Conservation (phyloP, 306 rosid genomes). For the Crotalaria pallida region DNA sequence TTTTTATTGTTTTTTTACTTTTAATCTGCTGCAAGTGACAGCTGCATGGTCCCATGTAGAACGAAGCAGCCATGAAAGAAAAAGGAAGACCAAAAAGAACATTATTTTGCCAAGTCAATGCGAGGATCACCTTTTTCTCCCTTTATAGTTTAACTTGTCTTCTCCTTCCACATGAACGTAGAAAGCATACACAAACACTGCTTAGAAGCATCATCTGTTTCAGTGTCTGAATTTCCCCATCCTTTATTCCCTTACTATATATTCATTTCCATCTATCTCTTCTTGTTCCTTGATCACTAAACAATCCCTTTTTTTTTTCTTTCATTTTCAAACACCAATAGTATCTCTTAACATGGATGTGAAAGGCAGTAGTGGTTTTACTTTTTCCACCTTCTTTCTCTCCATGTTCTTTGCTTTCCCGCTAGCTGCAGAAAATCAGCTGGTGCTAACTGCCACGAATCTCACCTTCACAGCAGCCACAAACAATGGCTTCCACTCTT, state of each 20-base stretch:
- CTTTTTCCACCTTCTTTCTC: slow-evolving; percentile 7
- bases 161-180: neutral
- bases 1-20: no score
- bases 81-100: no score
- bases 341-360: neutral
- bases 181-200: neutral
- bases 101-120: no score
- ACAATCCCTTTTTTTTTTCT: no score
- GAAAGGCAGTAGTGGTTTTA: slow-evolving; percentile 5
- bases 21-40: no score
- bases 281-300: no score
- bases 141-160: neutral
- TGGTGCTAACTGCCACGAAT: slow-evolving; percentile 1
- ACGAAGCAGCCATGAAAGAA: no score
- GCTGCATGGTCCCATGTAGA: no score
- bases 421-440: slow-evolving; percentile 34
- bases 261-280: neutral
- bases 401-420: slow-evolving; percentile 27
- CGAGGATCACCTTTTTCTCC: neutral
- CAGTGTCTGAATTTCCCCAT: neutral
- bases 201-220: neutral
- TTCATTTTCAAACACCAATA: neutral
- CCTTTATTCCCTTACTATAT: no score
- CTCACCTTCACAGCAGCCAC: neutral
- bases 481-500: slow-evolving; percentile 17